phyloP scores from a whole-genome alignment of 192 early-diverging fungal species.

The Coemansia erecta region DNA sequence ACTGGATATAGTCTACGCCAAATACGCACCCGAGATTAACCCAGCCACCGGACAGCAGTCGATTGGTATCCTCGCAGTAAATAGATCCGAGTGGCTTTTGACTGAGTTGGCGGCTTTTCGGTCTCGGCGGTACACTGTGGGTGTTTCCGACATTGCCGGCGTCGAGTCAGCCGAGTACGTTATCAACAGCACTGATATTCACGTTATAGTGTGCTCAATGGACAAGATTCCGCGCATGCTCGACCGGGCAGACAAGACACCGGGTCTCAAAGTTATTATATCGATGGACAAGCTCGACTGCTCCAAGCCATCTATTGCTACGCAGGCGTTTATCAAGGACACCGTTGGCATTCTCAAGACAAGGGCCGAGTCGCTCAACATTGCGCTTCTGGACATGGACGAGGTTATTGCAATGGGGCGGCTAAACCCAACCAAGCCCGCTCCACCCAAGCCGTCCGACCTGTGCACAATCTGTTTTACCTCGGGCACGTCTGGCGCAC shows the following conservation, averaged over 20 bases:
- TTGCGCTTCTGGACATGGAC: slow-evolving; percentile 56
- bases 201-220: too few relatives aligned
- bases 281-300: slow-evolving; percentile 71
- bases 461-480: slow-evolving; percentile 68
- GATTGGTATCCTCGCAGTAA: slow-evolving; percentile 65
- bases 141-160: slow-evolving; percentile 78
- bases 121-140: slow-evolving; percentile 61
- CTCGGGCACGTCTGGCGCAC: slow-evolving; percentile 71
- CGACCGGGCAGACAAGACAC: slow-evolving; percentile 55
- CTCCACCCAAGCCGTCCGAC: slow-evolving; percentile 59
- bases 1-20: slow-evolving; percentile 63
- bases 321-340: slow-evolving; percentile 22
- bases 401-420: slow-evolving; percentile 61
- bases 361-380: slow-evolving; percentile 59
- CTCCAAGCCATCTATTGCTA: too few relatives aligned
- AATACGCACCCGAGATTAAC: slow-evolving; percentile 13
- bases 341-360: slow-evolving; percentile 43
- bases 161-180: slow-evolving; percentile 70
- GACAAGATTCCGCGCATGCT: too few relatives aligned
- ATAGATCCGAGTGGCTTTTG: slow-evolving; percentile 73
- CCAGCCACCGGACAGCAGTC: slow-evolving; percentile 30
- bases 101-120: slow-evolving; percentile 60
- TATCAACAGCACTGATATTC: slow-evolving; percentile 74
- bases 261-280: slow-evolving; percentile 68
- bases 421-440: slow-evolving; percentile 46